These are phyloP conservation scores for Aeminium ludgeri DNA, from an alignment of 495 filamentous ascomycete species.

Conservation along the genomic window DNA sequence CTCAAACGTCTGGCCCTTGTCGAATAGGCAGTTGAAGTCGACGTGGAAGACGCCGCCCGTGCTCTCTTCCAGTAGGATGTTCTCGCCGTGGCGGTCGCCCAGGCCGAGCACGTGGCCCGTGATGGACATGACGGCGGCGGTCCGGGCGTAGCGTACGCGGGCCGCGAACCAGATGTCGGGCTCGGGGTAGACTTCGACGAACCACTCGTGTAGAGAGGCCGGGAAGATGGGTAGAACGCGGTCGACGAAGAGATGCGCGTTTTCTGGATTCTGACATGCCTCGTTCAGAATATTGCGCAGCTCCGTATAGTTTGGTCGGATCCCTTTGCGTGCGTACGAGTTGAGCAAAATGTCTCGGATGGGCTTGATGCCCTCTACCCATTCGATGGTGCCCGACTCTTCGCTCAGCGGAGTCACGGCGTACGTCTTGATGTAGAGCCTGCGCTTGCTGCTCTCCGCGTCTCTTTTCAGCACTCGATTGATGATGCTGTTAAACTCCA, in stretches of 20 bases:
- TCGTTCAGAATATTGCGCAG: constrained; percentile 41
- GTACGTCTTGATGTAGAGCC: constrained; percentile 87
- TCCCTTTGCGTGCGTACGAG: constrained; percentile 53
- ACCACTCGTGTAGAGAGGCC: constrained; percentile 81
- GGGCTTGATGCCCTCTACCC: constrained; percentile 93
- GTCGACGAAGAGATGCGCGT: constrained; percentile 51
- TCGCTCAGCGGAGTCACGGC: constrained; percentile 92
- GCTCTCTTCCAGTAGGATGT: constrained; percentile 85
- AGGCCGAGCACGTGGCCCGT: constrained; percentile 87
- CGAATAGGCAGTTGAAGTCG: constrained; percentile 99
- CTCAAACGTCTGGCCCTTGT: constrained; percentile 91
- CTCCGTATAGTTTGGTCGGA: constrained; percentile 39
- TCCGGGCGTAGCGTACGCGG: constrained; percentile 77
- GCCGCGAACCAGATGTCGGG: constrained; percentile 83
- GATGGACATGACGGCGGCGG: constrained; percentile 95
- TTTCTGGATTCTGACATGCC: constrained; percentile 35
- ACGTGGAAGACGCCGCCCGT: constrained; percentile 93
- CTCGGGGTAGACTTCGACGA: constrained; percentile 83
- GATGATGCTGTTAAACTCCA: constrained; percentile 99
- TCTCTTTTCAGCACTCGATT: constrained; percentile 84
- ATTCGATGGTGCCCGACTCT: constrained; percentile 94
- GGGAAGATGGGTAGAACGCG: constrained; percentile 49
- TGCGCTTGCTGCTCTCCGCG: constrained; percentile 71
- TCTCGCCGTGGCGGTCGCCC: constrained; percentile 95
- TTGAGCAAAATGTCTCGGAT: constrained; percentile 78